phyloP scores from a whole-genome alignment of 805 yeast genomes.

The Myxozyma geophila region DNA sequence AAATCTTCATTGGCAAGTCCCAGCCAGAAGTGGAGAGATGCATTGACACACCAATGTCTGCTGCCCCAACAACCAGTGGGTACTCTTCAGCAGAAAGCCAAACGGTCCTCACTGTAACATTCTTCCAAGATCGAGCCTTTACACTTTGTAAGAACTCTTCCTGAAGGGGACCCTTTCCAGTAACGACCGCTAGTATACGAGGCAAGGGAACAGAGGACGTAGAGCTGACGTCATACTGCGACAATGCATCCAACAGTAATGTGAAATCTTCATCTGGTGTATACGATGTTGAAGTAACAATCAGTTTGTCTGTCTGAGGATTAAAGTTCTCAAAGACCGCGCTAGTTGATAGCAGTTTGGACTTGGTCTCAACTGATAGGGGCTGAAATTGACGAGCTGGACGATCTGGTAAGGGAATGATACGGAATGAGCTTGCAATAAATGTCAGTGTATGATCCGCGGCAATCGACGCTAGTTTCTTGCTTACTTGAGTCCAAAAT shows the following conservation, averaged over 20 bases:
- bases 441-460: background rate
- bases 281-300: slow-evolving; percentile 88
- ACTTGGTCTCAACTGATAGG: slow-evolving; percentile 42
- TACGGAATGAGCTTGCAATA: slow-evolving; percentile 44
- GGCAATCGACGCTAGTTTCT: background rate
- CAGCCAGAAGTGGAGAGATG: slow-evolving; percentile 92
- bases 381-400: slow-evolving; percentile 76
- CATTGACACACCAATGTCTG: slow-evolving; percentile 87
- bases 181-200: slow-evolving; percentile 68
- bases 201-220: slow-evolving; percentile 19
- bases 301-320: slow-evolving; percentile 56
- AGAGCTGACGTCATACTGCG: slow-evolving; percentile 54
- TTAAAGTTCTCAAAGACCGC: slow-evolving; percentile 48
- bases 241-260: slow-evolving; percentile 69
- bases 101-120: slow-evolving; percentile 62
- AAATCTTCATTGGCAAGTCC: slow-evolving; percentile 96
- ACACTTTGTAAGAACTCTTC: slow-evolving; percentile 57
- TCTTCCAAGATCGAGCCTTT: slow-evolving; percentile 50
- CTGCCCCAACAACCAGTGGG: slow-evolving; percentile 71
- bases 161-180: slow-evolving; percentile 93
- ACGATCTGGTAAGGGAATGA: slow-evolving; percentile 79
- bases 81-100: slow-evolving; percentile 85
- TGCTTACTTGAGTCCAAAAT: slow-evolving; percentile 56
- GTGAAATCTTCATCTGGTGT: slow-evolving; percentile 93
- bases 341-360: slow-evolving; percentile 44